These are phyloP conservation scores for Leccinum fuscescens DNA, from an alignment of 1,284 basidiomycete genomes.

Conservation along the genomic window DNA sequence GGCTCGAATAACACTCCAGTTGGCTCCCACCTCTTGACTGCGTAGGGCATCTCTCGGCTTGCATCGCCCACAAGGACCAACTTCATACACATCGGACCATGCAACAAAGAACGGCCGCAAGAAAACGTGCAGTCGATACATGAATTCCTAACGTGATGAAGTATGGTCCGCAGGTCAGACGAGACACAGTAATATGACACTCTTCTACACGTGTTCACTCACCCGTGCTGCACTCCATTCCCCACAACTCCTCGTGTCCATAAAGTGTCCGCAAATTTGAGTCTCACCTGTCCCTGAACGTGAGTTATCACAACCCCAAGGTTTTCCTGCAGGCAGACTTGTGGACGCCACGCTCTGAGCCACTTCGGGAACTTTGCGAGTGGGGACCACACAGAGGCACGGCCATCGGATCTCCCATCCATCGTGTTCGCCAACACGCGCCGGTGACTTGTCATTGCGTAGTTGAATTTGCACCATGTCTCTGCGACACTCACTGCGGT, in stretches of 20 bases:
- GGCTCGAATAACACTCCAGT: slow-evolving; percentile 1
- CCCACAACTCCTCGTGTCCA: slow-evolving; percentile 19
- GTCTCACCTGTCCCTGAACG: slow-evolving; percentile 15
- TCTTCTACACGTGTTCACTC: slow-evolving; percentile 25
- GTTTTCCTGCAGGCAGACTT: slow-evolving; percentile 27
- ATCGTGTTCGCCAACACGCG: slow-evolving; percentile 14
- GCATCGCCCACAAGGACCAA: not conserved
- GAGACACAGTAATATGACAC: not conserved
- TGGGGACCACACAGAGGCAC: slow-evolving; percentile 11
- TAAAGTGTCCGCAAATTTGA: not conserved
- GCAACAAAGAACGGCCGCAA: not conserved
- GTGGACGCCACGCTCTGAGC: slow-evolving; percentile 17
- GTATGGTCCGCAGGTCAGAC: slow-evolving; percentile 6
- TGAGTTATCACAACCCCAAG: slow-evolving; percentile 7
- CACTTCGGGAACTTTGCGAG: slow-evolving; percentile 8
- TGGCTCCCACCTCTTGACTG: not conserved
- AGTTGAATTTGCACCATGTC: slow-evolving; percentile 8
- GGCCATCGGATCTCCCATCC: slow-evolving; percentile 25
- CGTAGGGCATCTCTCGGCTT: not conserved
- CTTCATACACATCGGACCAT: not conserved
- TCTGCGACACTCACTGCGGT: not conserved
- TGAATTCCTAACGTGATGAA: not conserved
- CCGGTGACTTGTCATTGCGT: slow-evolving; percentile 14
- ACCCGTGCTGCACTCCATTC: slow-evolving; percentile 5
- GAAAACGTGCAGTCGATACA: slow-evolving; percentile 5